Evolutionary conservation across 805 yeast genomes (phyloP).

Genomic region (Wickerhamiella parazyma): DNA sequence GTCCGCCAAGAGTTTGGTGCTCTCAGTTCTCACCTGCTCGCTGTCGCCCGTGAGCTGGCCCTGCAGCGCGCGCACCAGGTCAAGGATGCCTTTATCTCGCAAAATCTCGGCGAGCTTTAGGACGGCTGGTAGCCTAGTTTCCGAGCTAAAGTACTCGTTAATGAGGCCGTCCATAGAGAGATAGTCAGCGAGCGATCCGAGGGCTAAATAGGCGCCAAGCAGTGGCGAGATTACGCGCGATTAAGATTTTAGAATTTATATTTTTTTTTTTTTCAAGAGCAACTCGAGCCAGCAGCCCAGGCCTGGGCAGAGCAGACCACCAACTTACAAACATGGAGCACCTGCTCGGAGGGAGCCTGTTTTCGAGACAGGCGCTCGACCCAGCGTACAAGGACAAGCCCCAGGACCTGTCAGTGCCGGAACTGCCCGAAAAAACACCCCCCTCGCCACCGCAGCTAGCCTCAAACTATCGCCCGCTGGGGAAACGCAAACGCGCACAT

Average conservation of each 20-base stretch:
- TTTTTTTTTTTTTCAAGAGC: too few relatives aligned
- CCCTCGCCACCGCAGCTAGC: neutral
- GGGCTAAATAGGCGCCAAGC: too few relatives aligned
- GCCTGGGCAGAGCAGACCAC: too few relatives aligned
- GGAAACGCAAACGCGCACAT: neutral
- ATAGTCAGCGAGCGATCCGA: neutral
- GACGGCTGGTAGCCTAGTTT: constrained; percentile 4
- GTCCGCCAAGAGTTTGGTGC: constrained; percentile 33
- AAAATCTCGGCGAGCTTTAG: constrained; percentile 5
- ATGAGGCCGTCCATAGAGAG: constrained; percentile 17
- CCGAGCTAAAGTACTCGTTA: constrained; percentile 19
- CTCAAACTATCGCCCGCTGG: neutral
- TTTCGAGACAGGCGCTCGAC: neutral
- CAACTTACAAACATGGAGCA: neutral
- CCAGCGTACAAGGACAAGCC: neutral
- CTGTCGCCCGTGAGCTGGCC: constrained; percentile 49
- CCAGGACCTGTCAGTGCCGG: neutral
- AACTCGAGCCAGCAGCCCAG: too few relatives aligned
- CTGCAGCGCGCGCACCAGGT: constrained; percentile 44
- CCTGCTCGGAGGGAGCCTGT: neutral
- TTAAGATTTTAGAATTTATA: too few relatives aligned
- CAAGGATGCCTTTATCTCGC: constrained; percentile 10
- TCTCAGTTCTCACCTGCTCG: constrained; percentile 34
- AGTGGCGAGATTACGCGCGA: too few relatives aligned
- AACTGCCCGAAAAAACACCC: too few relatives aligned